Evolutionary conservation across 2,329 filamentous ascomycete genomes (phyloP).

Genomic region (Alternaria arbusti): DNA sequence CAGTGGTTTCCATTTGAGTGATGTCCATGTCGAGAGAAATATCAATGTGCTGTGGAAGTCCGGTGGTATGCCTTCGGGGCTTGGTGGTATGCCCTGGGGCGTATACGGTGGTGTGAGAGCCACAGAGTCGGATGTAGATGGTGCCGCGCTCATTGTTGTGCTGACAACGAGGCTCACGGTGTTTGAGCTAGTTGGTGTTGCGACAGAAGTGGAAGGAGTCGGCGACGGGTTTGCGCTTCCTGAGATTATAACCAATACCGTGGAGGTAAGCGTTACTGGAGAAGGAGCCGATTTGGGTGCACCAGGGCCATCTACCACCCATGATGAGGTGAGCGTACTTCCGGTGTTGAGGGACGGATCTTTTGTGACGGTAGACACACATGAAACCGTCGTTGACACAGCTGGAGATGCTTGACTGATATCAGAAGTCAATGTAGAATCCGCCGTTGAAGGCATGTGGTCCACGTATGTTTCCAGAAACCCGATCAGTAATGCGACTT

Average conservation of each 20-base stretch:
- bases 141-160: not conserved
- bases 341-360: not conserved
- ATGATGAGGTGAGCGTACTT: not conserved
- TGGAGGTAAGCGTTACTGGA: not conserved
- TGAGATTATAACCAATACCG: not conserved
- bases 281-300: not conserved
- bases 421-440: not conserved
- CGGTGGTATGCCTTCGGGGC: not conserved
- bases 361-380: not conserved
- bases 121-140: not conserved
- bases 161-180: not conserved
- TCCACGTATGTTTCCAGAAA: not conserved
- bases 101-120: not conserved
- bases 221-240: not conserved
- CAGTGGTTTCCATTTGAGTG: not conserved
- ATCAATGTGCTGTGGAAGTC: not conserved
- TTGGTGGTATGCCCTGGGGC: not conserved
- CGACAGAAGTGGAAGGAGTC: not conserved
- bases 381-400: not conserved
- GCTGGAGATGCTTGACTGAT: not conserved
- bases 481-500: not conserved
- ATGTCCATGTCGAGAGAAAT: not conserved
- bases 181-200: not conserved
- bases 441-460: not conserved
- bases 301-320: not conserved